phyloP scores from a whole-genome alignment of 352 stramenopile genomes.

The Phytopythium chamaehyphon region DNA sequence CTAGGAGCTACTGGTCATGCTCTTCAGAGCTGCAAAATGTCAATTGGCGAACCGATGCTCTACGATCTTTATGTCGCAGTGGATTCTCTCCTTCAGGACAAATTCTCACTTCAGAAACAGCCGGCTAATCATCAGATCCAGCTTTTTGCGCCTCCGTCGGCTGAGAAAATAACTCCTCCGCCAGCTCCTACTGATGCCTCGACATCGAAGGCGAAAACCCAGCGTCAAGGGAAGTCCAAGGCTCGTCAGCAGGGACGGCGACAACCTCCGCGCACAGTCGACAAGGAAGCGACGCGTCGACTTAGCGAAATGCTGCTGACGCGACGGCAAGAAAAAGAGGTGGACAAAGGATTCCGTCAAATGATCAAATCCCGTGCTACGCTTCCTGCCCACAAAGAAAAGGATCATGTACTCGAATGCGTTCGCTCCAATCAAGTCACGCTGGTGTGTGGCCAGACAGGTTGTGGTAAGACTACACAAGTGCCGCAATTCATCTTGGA shows the following conservation, averaged over 20 bases:
- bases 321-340: constrained; percentile 34
- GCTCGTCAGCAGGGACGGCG: constrained; percentile 16
- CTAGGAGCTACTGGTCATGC: constrained; percentile 41
- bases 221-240: constrained; percentile 7
- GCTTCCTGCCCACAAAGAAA: constrained; percentile 60
- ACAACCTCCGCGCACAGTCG: constrained; percentile 13
- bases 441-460: constrained; percentile 94
- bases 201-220: constrained; percentile 7
- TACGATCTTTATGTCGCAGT: constrained; percentile 77
- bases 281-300: constrained; percentile 31
- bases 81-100: constrained; percentile 45
- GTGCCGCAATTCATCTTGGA: constrained; percentile 98
- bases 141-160: constrained; percentile 21
- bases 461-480: constrained; percentile 95
- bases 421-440: constrained; percentile 84
- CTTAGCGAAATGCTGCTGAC: constrained; percentile 47
- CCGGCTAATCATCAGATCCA: constrained; percentile 21
- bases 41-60: constrained; percentile 72
- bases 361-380: constrained; percentile 51
- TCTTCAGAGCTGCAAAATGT: constrained; percentile 42
- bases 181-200: background rate
- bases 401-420: constrained; percentile 48
- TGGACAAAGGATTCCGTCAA: constrained; percentile 39
- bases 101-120: constrained; percentile 16
- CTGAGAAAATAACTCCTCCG: constrained; percentile 11